A percentile compares a stretch with the other conserved stretches of the same genome.
These are phyloP conservation scores for Harringtonia aguacate DNA, from an alignment of 2,329 filamentous ascomycete species.

Conservation along the genomic window DNA sequence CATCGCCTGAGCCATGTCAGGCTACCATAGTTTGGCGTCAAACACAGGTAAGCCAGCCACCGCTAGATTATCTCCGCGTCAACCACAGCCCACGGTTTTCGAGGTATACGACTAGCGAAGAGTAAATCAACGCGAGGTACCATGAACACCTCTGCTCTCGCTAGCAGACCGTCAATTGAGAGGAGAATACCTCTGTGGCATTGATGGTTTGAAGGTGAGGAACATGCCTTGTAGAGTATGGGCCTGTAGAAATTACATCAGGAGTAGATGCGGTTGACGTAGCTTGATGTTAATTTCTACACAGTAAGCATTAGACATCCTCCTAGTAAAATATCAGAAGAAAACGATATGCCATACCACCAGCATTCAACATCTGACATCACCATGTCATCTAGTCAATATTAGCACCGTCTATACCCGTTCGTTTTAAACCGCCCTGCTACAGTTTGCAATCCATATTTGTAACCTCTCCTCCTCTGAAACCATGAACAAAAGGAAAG, in stretches of 20 bases:
- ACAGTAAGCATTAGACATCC: slow-evolving; percentile 4
- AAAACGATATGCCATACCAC: background rate
- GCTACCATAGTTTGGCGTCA: too few species aligned
- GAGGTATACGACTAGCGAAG: slow-evolving; percentile 93
- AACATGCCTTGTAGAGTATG: slow-evolving; percentile 35
- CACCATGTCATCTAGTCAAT: too few species aligned
- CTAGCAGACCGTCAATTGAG: slow-evolving; percentile 70
- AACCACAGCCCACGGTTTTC: slow-evolving; percentile 63
- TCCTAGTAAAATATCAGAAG: slow-evolving; percentile 6
- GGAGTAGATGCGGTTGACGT: slow-evolving; percentile 35
- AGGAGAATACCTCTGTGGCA: slow-evolving; percentile 45
- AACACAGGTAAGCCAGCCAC: slow-evolving; percentile 13
- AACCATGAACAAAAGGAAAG: too few species aligned
- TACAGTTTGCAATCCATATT: too few species aligned
- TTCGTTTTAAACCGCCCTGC: too few species aligned
- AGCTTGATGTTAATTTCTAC: slow-evolving; percentile 36
- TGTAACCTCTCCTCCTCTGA: too few species aligned
- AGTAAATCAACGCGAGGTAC: slow-evolving; percentile 44
- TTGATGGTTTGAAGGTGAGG: slow-evolving; percentile 79
- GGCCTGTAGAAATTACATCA: background rate
- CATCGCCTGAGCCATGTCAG: too few species aligned
- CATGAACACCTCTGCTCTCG: slow-evolving; percentile 48
- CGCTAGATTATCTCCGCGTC: slow-evolving; percentile 89
- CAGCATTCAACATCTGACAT: too few species aligned
- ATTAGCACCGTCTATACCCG: too few species aligned